Evolutionary conservation across 1,284 basidiomycete species (phyloP), one percentile per base, ranked within the genome.

Genomic region (Spongiforma sp.): DNA sequence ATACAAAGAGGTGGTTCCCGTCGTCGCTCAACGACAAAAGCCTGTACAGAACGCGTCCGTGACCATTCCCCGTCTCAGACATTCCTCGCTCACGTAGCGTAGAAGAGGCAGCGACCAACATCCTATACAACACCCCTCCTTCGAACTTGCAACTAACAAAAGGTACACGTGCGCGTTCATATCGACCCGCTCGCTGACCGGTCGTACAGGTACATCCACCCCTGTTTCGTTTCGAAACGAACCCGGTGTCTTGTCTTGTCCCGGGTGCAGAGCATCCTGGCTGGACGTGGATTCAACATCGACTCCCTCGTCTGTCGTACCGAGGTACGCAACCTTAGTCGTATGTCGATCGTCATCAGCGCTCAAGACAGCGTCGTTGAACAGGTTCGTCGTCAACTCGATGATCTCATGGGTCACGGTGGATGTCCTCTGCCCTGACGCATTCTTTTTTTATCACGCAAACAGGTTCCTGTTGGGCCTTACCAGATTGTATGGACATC

Each of bases 221-320:
- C 99, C 82, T 99, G 96, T 80, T 89, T 99, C 66, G 98, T 99
- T n/a, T 10, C 98, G 99, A 81, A 99, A 99, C 78, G 98, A 99
- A 81, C 98, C 98, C 4, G 98, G 98, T 78, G 98, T 99, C 24
- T 86, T 99, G 26, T 98, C n/a, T n/a, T n/a, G n/a, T n/a, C n/a
- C n/a, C n/a, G n/a, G n/a, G n/a, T n/a, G n/a, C n/a, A n/a, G n/a
- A n/a, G n/a, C n/a, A n/a, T n/a, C 97, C 98, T 28, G 98, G 95
- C 48, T 86, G 98, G 69, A 98, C 98, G 2, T 98, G 99, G 85
- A 99, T 98, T 97, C n/a, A n/a, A n/a, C n/a, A n/a, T n/a, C 74
- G 98, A 99, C 81, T 99, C 96, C 24, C 86, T 99, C 70, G 98
- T 99, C 28, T 99, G 98, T 81, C 89, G 94, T 64, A 99, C 98